Base-by-base conservation (phyloP, 345 rosid species). In the Kernera saxatilis region DNA sequence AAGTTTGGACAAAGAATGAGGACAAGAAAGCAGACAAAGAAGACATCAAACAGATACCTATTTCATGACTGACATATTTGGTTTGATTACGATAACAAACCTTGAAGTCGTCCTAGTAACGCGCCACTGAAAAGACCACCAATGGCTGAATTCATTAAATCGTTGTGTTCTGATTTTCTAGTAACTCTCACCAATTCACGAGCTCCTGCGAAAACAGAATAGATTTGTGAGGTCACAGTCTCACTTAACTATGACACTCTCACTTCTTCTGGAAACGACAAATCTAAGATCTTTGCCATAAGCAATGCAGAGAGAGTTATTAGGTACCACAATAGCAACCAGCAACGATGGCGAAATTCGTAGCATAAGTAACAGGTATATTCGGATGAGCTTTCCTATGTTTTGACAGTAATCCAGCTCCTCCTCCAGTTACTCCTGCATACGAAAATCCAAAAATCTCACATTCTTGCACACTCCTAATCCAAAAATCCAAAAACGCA, bases 51-150 rank as follows among this genome's bases (percentile, higher is more conserved):
- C 8, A 54, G 46, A 72, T 26, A n/a, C n/a, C n/a, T n/a, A n/a
- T n/a, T n/a, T n/a, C n/a, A n/a, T n/a, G n/a, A n/a, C n/a, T n/a
- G n/a, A n/a, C n/a, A n/a, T n/a, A n/a, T n/a, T n/a, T n/a, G n/a
- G n/a, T n/a, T 25, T 26, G 30, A 8, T n/a, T 8, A 51, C 15
- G 37, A 39, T 45, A 72, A 14, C 64, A 60, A 40, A 91, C 95
- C 93, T 79, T 88, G 95, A 70, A 88, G 91, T 56, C 91, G 82
- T 54, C 97, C 97, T 67, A 91, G 84, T 66, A 91, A 50, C 64
- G 93, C 88, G 67, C 97, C 97, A 29, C 81, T 80, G 27, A 87
- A 85, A 56, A 88, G 83, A 44, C 97, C 97, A 3, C 88, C 93
- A 46, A 87, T 54, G 23, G 84, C 87, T 56, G 93, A 89, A 75